Conservation (phyloP, 768 basidiomycete species). For the Termitomyces sp. region DNA sequence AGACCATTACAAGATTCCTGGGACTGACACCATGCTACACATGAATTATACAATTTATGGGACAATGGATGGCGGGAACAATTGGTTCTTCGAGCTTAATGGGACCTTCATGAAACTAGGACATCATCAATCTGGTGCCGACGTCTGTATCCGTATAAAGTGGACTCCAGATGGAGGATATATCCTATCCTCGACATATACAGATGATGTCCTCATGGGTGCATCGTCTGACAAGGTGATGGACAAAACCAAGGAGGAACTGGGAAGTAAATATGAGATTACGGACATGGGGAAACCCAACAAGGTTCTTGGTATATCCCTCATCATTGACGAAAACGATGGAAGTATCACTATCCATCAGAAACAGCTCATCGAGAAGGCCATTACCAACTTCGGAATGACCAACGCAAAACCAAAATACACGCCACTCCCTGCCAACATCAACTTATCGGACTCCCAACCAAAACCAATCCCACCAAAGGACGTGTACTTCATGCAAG, state of each 20-base stretch:
- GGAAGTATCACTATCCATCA: not conserved
- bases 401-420: not conserved
- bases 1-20: no score
- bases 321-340: not conserved
- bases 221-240: no score
- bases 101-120: no score
- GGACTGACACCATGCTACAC: no score
- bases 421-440: not conserved
- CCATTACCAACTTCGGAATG: not conserved
- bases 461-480: not conserved
- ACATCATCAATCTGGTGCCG: no score
- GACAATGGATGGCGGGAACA: no score
- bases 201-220: no score
- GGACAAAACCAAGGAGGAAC: not conserved
- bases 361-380: not conserved
- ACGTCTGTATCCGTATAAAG: no score
- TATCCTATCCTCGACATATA: no score
- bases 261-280: not conserved
- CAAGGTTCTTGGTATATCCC: not conserved
- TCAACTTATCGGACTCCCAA: not conserved
- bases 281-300: not conserved
- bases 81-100: no score
- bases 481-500: not conserved
- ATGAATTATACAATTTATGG: no score
- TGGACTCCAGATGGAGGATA: no score